A percentile compares a stretch with the other conserved stretches of the same genome.
Conservation (phyloP, 164 flowering plant species). For the Aristolochia californica region DNA sequence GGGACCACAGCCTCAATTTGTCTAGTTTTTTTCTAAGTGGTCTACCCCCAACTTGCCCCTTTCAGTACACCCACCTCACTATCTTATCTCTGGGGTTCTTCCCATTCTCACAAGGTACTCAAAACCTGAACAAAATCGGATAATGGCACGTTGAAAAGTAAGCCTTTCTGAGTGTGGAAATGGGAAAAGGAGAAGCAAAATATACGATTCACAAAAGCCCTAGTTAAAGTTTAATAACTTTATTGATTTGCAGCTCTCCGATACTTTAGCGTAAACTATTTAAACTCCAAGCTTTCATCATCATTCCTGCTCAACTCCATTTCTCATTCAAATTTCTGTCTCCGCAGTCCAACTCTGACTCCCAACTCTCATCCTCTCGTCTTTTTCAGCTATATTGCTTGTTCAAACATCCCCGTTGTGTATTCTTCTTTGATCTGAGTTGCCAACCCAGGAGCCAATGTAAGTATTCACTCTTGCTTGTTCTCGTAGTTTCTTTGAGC, state of each 20-base stretch:
- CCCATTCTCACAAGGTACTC: constrained; percentile 21
- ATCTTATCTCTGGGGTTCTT: constrained; percentile 28
- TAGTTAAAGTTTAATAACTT: constrained; percentile 11
- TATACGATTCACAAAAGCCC: not conserved
- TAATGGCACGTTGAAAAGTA: constrained; percentile 6
- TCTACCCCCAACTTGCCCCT: constrained; percentile 11
- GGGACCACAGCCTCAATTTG: constrained; percentile 20
- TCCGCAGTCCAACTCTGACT: not conserved
- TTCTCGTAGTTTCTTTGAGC: constrained; percentile 5
- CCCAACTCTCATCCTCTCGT: constrained; percentile 4
- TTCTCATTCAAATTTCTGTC: not conserved
- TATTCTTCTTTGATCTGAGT: constrained; percentile 7
- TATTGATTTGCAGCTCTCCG: constrained; percentile 5
- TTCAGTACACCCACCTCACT: constrained; percentile 19
- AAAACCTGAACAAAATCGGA: constrained; percentile 10
- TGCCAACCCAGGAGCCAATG: not conserved
- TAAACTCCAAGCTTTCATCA: constrained; percentile 25
- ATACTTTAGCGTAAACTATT: constrained; percentile 19
- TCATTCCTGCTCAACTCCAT: constrained; percentile 4
- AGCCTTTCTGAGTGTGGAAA: constrained; percentile 12
- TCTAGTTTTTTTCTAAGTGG: constrained; percentile 16
- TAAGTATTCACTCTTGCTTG: constrained; percentile 4
- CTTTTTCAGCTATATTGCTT: constrained; percentile 1
- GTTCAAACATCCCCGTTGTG: constrained; percentile 10
- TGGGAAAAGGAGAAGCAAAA: constrained; percentile 7